A percentile compares a stretch with the other conserved stretches of the same genome.
Conservation (phyloP, 108 stramenopile species). For the Skeletonema tropicum region DNA sequence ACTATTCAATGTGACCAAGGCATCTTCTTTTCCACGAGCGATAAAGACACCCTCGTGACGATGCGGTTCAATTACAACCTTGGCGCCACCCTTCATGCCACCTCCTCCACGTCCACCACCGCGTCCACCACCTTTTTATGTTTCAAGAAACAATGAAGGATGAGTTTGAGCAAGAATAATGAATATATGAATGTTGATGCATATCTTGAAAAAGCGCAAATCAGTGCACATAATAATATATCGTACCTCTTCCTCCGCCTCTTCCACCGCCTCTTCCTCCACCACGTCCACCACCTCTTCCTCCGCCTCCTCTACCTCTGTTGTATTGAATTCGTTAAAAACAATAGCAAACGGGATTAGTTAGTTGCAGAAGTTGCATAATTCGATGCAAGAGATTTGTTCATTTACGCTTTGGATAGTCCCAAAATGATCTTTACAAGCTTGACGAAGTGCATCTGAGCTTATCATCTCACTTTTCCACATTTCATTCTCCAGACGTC, state of each 20-base stretch:
- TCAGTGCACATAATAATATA: background rate
- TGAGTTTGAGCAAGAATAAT: background rate
- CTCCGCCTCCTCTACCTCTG: conserved; percentile 58
- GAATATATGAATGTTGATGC: background rate
- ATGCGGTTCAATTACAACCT: conserved; percentile 96
- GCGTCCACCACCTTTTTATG: conserved; percentile 34
- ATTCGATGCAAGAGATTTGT: no score
- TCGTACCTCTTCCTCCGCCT: conserved; percentile 44
- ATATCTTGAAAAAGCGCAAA: background rate
- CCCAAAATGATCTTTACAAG: no score
- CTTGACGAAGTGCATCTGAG: no score
- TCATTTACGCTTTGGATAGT: no score
- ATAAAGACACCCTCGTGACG: conserved; percentile 99
- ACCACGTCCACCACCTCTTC: conserved; percentile 56
- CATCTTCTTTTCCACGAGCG: conserved; percentile 98
- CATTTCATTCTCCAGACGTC: no score
- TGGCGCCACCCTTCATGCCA: conserved; percentile 93
- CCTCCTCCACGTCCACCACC: conserved; percentile 75
- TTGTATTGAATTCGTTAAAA: conserved; percentile 10
- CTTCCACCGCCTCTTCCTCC: conserved; percentile 57
- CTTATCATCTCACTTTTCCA: no score
- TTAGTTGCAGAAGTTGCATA: background rate
- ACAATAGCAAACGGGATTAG: conserved; percentile 4
- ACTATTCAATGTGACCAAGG: conserved; percentile 95
- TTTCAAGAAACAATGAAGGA: background rate